A percentile compares a stretch with the other conserved stretches of the same genome.
phyloP scores from a whole-genome alignment of 768 basidiomycete species.

The Hortiboletus flavorubellus region DNA sequence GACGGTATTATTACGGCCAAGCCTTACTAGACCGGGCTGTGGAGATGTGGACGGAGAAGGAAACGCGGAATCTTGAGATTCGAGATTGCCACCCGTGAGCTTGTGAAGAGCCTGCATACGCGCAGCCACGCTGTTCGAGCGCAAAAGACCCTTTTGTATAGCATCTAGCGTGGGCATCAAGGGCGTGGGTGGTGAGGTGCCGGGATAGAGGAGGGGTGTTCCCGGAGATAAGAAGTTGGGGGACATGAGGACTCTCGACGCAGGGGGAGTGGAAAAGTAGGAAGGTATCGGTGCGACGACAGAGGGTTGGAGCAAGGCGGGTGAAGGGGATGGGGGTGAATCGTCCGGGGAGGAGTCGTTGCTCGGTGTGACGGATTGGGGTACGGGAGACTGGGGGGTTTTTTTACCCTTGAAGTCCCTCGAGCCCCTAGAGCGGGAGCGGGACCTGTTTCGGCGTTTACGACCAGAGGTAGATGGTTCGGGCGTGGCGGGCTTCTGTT shows the following conservation, averaged over 20 bases:
- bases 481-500: constrained; percentile 35
- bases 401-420: constrained; percentile 70
- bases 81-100: constrained; percentile 67
- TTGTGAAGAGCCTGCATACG: constrained; percentile 80
- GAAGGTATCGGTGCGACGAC: constrained; percentile 55
- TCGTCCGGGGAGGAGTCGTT: constrained; percentile 74
- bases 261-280: constrained; percentile 45
- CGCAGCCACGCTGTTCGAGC: constrained; percentile 88
- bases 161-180: constrained; percentile 75
- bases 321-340: constrained; percentile 32
- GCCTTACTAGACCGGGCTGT: constrained; percentile 45
- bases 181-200: constrained; percentile 58
- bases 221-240: constrained; percentile 54
- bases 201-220: constrained; percentile 58
- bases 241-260: constrained; percentile 38
- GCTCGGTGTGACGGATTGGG: constrained; percentile 43
- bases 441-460: constrained; percentile 72
- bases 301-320: constrained; percentile 23
- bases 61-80: constrained; percentile 53
- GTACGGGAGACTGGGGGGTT: constrained; percentile 45
- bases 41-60: constrained; percentile 49
- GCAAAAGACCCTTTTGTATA: constrained; percentile 72
- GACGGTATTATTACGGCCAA: constrained; percentile 75
- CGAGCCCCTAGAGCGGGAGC: constrained; percentile 57
- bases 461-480: constrained; percentile 41